Conservation (phyloP, 108 stramenopile species). For the Asterionellopsis glacialis region DNA sequence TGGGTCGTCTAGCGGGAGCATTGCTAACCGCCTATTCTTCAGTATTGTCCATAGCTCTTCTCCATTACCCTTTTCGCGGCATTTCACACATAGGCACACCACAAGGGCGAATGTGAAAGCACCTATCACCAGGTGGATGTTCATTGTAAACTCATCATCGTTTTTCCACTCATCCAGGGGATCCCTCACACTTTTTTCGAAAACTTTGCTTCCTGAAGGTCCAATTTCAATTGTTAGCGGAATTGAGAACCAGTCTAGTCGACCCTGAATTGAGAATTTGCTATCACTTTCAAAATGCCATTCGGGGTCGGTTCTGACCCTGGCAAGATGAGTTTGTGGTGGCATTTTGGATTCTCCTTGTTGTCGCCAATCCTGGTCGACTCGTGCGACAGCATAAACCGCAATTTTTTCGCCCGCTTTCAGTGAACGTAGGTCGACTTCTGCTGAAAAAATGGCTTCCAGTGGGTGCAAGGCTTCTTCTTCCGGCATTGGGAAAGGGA, state of each 20-base stretch:
- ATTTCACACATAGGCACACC: too few species aligned
- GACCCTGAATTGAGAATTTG: constrained; percentile 62
- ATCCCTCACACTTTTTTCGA: too few species aligned
- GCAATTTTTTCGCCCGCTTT: constrained; percentile 22
- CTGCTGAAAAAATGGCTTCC: constrained; percentile 6
- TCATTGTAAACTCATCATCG: too few species aligned
- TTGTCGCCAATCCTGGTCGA: constrained; percentile 38
- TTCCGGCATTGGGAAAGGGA: background rate
- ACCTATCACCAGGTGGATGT: too few species aligned
- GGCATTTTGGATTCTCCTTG: constrained; percentile 18
- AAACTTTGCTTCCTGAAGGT: background rate
- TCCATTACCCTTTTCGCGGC: too few species aligned
- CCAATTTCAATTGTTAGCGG: constrained; percentile 66
- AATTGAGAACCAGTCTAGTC: constrained; percentile 79
- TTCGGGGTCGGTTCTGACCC: constrained; percentile 58
- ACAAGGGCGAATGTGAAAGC: too few species aligned
- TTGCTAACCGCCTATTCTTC: too few species aligned
- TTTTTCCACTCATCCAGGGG: too few species aligned
- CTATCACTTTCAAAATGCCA: constrained; percentile 15
- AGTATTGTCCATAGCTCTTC: too few species aligned
- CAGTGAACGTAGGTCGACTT: constrained; percentile 13
- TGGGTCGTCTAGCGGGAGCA: too few species aligned
- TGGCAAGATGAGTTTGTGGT: constrained; percentile 67
- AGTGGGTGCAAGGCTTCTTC: background rate
- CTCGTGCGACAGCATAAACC: constrained; percentile 40